phyloP scores from a whole-genome alignment of 352 stramenopile species.

The Globisporangium orthogonon region DNA sequence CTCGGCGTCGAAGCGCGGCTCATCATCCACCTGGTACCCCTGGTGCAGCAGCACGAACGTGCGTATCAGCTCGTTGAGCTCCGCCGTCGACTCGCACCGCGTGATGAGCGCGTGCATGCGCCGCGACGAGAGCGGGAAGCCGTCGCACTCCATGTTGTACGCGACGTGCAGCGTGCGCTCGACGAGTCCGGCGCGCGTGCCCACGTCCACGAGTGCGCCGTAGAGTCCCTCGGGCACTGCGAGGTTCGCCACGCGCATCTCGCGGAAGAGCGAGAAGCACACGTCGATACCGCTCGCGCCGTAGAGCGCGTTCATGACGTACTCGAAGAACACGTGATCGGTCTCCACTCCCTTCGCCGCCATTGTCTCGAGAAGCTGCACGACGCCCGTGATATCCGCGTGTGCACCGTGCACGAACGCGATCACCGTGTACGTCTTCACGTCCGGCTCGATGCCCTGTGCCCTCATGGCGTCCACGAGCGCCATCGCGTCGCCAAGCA shows the following conservation, averaged over 20 bases:
- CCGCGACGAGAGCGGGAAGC: slow-evolving; percentile 35
- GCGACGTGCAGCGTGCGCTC: slow-evolving; percentile 66
- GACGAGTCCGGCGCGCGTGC: slow-evolving; percentile 48
- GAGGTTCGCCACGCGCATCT: slow-evolving; percentile 35
- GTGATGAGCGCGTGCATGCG: slow-evolving; percentile 48
- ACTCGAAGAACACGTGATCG: slow-evolving; percentile 61
- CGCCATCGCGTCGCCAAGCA: slow-evolving; percentile 47
- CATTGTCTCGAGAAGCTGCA: slow-evolving; percentile 46
- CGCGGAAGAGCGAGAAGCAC: slow-evolving; percentile 60
- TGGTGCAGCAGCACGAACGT: slow-evolving; percentile 71
- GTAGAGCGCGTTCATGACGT: slow-evolving; percentile 51
- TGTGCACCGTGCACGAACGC: slow-evolving; percentile 57
- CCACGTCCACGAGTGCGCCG: slow-evolving; percentile 45
- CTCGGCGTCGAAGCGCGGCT: slow-evolving; percentile 37
- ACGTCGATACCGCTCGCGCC: slow-evolving; percentile 56
- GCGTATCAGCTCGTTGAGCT: slow-evolving; percentile 47
- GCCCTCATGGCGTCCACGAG: slow-evolving; percentile 48
- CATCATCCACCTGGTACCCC: slow-evolving; percentile 17
- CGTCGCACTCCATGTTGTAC: slow-evolving; percentile 84
- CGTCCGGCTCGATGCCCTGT: slow-evolving; percentile 33
- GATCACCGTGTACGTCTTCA: slow-evolving; percentile 66
- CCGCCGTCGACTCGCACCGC: slow-evolving; percentile 32
- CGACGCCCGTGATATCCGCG: slow-evolving; percentile 39
- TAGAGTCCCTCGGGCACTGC: slow-evolving; percentile 55
- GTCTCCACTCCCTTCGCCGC: slow-evolving; percentile 19